Evolutionary conservation across 129 eudicot genomes (phyloP).

Genomic region (carrot (Daucus carota)): DH1_v3.0 NC_030382.2:40187001-40187500

Average conservation of each 20-base stretch:
- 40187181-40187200: slow-evolving; percentile 24
- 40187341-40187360: slow-evolving; percentile 24
- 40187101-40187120: slow-evolving; percentile 20
- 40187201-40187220: slow-evolving; percentile 18
- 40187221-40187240: slow-evolving; percentile 23
- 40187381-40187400: slow-evolving; percentile 19
- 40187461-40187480: slow-evolving; percentile 13
- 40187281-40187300: slow-evolving; percentile 34
- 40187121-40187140: slow-evolving; percentile 29
- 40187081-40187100: slow-evolving; percentile 25
- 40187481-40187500: slow-evolving; percentile 22
- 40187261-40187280: slow-evolving; percentile 38
- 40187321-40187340: slow-evolving; percentile 27
- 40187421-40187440: slow-evolving; percentile 44
- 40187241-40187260: slow-evolving; percentile 20
- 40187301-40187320: slow-evolving; percentile 26
- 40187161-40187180: slow-evolving; percentile 15
- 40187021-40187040: slow-evolving; percentile 38
- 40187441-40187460: background rate
- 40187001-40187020: slow-evolving; percentile 22
- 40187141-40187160: slow-evolving; percentile 7
- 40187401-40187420: slow-evolving; percentile 18
- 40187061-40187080: slow-evolving; percentile 14
- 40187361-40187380: slow-evolving; percentile 36
- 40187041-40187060: slow-evolving; percentile 26